Base-by-base conservation (phyloP, 2,329 filamentous ascomycete species). In the Cercospora canescens region DNA sequence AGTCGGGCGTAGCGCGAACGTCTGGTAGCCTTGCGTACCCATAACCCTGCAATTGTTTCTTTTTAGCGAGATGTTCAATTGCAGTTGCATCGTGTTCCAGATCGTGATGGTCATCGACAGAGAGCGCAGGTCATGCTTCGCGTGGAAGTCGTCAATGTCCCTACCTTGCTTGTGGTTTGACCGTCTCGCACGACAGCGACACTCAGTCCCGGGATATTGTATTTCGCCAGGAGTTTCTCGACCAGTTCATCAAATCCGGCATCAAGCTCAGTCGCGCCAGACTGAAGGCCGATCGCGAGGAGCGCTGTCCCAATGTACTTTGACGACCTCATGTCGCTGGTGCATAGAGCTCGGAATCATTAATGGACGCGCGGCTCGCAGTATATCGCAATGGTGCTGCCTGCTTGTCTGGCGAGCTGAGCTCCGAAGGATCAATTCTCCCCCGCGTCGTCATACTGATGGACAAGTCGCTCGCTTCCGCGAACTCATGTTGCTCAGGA, bases 1-100 rank as follows among this genome's bases (percentile, higher is more conserved):
- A 66, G 26, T 76, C 60, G 72, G 71, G 5, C 41, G 67, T 67
- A 0, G 69, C 69, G n/a, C 50, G 57, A 1, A 62, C 48, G 12
- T 60, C 24, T 0, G 67, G 67, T 1, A 68, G 30, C 14, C 59
- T 55, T 30, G 62, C 50, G 26, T 66, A 68, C 35, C 67, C 67
- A 54, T 68, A 68, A 45, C 64, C 67, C 61, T 67, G 6, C 9
- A 18, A 12, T 16, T 28, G 24, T 56, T 2, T 5, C n/a, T 56
- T n/a, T n/a, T n/a, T 30, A 56, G 52, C 52, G 7, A 21, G 11
- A 7, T 34, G 52, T 14, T 21, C 28, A 6, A 12, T 12, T 35
- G 4, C 4, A 9, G 32, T 11, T 35, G 32, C 8, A 12, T 56
- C 26, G 26, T 9, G 6, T 11, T 35, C 3, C 6, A 16, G 21